Conservation (phyloP, 352 stramenopile species). For the Globisporangium okanoganense region DNA sequence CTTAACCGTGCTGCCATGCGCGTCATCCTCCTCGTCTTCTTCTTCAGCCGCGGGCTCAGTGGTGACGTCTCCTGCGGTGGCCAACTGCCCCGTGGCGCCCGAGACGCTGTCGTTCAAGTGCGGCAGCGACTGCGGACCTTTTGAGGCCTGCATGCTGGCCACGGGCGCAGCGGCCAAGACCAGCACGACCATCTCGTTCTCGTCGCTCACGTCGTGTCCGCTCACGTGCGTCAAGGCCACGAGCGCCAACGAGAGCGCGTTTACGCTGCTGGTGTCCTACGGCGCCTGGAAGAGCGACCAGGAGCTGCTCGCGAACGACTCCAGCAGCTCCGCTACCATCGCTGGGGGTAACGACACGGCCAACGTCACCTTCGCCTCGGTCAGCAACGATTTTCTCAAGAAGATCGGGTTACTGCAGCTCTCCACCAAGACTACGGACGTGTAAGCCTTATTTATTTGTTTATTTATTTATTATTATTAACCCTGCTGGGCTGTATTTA, state of each 20-base stretch:
- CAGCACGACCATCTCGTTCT: not conserved
- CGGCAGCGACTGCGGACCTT: not conserved
- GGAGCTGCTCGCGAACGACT: not conserved
- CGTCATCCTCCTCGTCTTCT: not conserved
- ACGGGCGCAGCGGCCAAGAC: not conserved
- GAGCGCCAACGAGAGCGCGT: not conserved
- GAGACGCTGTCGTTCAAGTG: constrained; percentile 8
- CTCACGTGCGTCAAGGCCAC: constrained; percentile 2
- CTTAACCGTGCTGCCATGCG: not conserved
- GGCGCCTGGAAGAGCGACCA: not conserved
- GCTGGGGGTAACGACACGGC: not conserved
- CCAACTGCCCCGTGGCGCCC: not conserved
- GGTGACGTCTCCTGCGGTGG: not conserved
- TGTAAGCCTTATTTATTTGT: not conserved
- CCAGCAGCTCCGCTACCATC: no score
- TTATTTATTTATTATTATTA: no score
- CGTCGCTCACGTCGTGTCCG: not conserved
- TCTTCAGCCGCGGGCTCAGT: not conserved
- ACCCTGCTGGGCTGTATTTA: not conserved
- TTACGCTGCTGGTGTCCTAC: not conserved
- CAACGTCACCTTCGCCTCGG: not conserved
- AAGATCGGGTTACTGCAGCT: not conserved
- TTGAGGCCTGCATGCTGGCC: not conserved
- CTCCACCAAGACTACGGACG: not conserved
- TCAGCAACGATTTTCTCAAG: constrained; percentile 3